Evolutionary conservation across 2,329 filamentous ascomycete genomes (phyloP).

Genomic region (Paraconiothyrium brasiliense): DNA sequence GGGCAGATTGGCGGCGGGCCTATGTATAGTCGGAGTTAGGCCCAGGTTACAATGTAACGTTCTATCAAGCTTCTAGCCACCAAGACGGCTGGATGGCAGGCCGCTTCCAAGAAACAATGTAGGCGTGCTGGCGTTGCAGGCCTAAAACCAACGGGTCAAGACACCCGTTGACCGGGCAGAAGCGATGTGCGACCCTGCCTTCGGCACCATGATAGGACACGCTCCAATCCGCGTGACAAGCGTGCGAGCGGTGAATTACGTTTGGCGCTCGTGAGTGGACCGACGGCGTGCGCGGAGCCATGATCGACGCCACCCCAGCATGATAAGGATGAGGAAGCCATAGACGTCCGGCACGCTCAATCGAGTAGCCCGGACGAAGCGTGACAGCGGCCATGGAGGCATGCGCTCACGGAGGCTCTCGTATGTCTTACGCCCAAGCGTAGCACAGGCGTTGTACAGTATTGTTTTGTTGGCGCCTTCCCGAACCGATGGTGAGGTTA

Average conservation of each 20-base stretch:
- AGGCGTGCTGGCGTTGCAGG: conserved; percentile 4
- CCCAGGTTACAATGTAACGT: conserved; percentile 13
- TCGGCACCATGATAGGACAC: conserved; percentile 17
- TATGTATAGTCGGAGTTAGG: conserved; percentile 9
- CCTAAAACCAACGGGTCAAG: background rate
- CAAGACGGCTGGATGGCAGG: background rate
- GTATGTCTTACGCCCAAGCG: conserved; percentile 6
- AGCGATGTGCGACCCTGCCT: conserved; percentile 14
- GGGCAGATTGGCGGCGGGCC: background rate
- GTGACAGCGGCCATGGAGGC: background rate
- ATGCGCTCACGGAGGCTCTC: background rate
- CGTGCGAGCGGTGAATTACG: conserved; percentile 5
- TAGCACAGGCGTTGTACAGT: background rate
- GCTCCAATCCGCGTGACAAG: conserved; percentile 21
- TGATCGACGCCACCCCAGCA: conserved; percentile 17
- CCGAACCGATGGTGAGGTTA: conserved; percentile 9
- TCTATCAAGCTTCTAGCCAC: conserved; percentile 6
- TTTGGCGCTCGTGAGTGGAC: conserved; percentile 13
- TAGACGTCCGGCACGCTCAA: conserved; percentile 10
- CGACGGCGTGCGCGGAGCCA: background rate
- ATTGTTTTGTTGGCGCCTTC: conserved; percentile 11
- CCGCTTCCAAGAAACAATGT: background rate
- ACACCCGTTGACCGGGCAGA: conserved; percentile 8
- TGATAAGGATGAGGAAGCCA: conserved; percentile 19
- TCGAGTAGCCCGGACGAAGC: conserved; percentile 11